phyloP scores from a whole-genome alignment of 2,329 filamentous ascomycete species.

The Pseudogymnoascus sp. region DNA sequence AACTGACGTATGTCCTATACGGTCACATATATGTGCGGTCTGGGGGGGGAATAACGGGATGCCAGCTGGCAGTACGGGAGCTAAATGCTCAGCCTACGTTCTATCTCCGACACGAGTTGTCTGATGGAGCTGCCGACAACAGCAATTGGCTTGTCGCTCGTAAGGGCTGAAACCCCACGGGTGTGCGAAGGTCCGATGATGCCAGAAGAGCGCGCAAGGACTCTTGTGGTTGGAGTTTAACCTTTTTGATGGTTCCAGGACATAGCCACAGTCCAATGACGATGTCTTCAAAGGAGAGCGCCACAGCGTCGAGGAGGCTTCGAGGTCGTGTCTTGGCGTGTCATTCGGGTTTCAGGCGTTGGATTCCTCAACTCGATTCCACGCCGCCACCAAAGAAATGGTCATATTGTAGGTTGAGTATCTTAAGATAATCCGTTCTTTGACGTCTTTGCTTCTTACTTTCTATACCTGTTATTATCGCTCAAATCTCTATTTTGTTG shows the following conservation, averaged over 20 bases:
- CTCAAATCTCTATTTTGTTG: not conserved
- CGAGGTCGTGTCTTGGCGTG: not conserved
- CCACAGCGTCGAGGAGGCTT: not conserved
- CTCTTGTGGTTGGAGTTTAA: not conserved
- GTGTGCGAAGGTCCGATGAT: not conserved
- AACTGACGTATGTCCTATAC: not conserved
- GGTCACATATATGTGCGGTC: not conserved
- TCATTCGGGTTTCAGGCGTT: not conserved
- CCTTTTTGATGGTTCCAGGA: not conserved
- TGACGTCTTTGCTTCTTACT: not conserved
- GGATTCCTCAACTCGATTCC: not conserved
- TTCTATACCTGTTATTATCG: not conserved
- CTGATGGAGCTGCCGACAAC: not conserved
- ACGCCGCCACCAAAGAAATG: not conserved
- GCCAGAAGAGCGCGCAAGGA: not conserved
- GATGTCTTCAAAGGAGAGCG: not conserved
- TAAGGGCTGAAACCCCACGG: slow-evolving; percentile 3
- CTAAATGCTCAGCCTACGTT: not conserved
- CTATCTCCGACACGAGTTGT: slow-evolving; percentile 5
- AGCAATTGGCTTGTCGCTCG: not conserved
- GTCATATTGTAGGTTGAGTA: not conserved
- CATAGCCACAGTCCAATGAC: slow-evolving; percentile 4
- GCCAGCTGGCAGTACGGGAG: not conserved
- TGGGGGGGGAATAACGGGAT: not conserved
- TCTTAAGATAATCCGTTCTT: not conserved